These are phyloP conservation scores for Suillus cothurnatus DNA, from an alignment of 768 basidiomycete genomes.

Conservation along the genomic window DNA sequence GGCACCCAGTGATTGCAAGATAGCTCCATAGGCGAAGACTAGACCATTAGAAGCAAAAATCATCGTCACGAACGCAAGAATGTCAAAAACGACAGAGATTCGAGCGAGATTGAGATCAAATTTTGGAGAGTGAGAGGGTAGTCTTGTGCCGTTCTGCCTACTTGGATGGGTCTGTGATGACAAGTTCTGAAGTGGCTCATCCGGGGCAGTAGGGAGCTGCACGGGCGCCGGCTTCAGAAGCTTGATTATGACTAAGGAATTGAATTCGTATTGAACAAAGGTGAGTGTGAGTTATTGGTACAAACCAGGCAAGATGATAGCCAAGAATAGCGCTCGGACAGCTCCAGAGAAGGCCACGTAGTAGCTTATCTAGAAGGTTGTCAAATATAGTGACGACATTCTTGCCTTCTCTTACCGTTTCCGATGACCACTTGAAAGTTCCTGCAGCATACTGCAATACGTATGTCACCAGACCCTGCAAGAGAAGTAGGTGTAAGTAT, in stretches of 20 bases:
- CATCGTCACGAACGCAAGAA: slow-evolving; percentile 52
- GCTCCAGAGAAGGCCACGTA: slow-evolving; percentile 60
- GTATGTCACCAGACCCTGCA: slow-evolving; percentile 56
- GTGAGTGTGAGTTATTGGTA: slow-evolving; percentile 7
- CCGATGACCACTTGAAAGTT: slow-evolving; percentile 67
- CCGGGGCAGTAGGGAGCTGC: slow-evolving; percentile 14
- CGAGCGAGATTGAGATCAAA: slow-evolving; percentile 77
- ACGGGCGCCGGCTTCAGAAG: slow-evolving; percentile 46
- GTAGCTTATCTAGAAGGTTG: slow-evolving; percentile 61
- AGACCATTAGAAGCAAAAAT: slow-evolving; percentile 46
- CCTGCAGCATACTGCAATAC: slow-evolving; percentile 68
- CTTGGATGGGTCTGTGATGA: slow-evolving; percentile 11
- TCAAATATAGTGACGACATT: slow-evolving; percentile 2
- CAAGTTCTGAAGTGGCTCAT: slow-evolving; percentile 21
- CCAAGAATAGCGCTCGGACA: slow-evolving; percentile 55
- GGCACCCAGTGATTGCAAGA: slow-evolving; percentile 57
- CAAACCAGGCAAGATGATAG: slow-evolving; percentile 63
- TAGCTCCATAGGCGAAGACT: slow-evolving; percentile 52
- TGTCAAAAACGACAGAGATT: slow-evolving; percentile 59
- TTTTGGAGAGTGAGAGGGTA: slow-evolving; percentile 38
- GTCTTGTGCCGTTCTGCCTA: slow-evolving; percentile 1
- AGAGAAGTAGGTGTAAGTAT: background rate
- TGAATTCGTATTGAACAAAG: background rate
- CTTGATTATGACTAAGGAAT: slow-evolving; percentile 53
- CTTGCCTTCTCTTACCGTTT: slow-evolving; percentile 46